A percentile compares a stretch with the other conserved stretches of the same genome.
Evolutionary conservation across 2,329 filamentous ascomycete genomes (phyloP).

Genomic region (Cephalotrichum gorgonifer): DNA sequence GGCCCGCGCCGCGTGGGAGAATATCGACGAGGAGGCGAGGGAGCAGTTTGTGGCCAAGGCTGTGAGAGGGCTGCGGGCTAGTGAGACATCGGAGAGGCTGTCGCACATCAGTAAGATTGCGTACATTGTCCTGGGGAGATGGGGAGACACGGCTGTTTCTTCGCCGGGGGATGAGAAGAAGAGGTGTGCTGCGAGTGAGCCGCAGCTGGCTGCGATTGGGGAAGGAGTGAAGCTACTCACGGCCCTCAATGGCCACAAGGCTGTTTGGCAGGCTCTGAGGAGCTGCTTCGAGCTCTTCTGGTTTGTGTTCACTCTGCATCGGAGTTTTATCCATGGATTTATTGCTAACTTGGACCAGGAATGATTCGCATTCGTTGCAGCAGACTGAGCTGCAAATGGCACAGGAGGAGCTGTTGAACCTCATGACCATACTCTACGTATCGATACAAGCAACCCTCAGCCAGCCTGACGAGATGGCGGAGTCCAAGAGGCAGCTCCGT

Average conservation of each 20-base stretch:
- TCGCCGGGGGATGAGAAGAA: conserved; percentile 27
- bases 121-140: conserved; percentile 58
- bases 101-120: conserved; percentile 46
- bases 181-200: conserved; percentile 40
- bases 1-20: conserved; percentile 46
- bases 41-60: conserved; percentile 46
- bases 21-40: conserved; percentile 45
- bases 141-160: conserved; percentile 55
- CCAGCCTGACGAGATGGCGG: conserved; percentile 36
- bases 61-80: conserved; percentile 29
- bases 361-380: conserved; percentile 1
- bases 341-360: neutral
- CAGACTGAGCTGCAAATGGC: conserved; percentile 28
- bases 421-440: conserved; percentile 55
- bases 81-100: conserved; percentile 36
- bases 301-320: conserved; percentile 24
- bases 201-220: conserved; percentile 50
- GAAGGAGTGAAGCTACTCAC: conserved; percentile 40
- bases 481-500: conserved; percentile 39
- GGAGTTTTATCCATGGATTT: conserved; percentile 9
- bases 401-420: conserved; percentile 50
- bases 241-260: conserved; percentile 36
- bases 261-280: conserved; percentile 40
- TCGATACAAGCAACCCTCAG: conserved; percentile 46
- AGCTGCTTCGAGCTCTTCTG: conserved; percentile 41